Evolutionary conservation across 345 rosid species (phyloP).

Genomic region (Adansonia digitata): DNA sequence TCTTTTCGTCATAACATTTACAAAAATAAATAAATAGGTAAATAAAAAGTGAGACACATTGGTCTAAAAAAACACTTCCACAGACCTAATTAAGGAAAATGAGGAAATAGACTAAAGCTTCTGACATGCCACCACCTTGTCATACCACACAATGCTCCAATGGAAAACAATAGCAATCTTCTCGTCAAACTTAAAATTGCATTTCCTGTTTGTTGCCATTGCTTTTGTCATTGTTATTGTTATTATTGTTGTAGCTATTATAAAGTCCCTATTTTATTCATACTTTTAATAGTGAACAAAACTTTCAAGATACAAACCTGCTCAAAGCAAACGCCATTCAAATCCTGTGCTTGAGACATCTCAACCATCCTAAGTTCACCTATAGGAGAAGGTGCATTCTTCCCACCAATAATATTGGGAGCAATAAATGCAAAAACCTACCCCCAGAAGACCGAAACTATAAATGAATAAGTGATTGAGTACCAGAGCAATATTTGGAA

Average conservation of each 20-base stretch:
- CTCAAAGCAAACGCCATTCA: constrained; percentile 72
- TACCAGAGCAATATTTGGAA: background rate
- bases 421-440: constrained; percentile 92
- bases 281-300: background rate
- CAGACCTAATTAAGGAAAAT: background rate
- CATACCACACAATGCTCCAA: background rate
- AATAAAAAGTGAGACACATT: background rate
- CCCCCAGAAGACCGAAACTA: background rate
- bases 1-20: background rate
- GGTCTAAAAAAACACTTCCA: background rate
- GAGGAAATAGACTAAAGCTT: background rate
- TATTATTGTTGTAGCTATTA: background rate
- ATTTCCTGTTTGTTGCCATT: too few species aligned
- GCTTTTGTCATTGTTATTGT: too few species aligned
- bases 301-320: constrained; percentile 42
- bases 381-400: constrained; percentile 77
- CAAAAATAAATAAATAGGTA: background rate
- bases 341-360: constrained; percentile 89
- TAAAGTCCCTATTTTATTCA: background rate
- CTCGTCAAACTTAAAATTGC: background rate
- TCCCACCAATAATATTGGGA: constrained; percentile 92
- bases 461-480: background rate
- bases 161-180: background rate
- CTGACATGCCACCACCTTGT: background rate
- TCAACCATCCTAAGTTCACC: constrained; percentile 98